phyloP scores from a whole-genome alignment of 192 early-diverging fungal genomes.

The Backusella tuberculispora region DNA sequence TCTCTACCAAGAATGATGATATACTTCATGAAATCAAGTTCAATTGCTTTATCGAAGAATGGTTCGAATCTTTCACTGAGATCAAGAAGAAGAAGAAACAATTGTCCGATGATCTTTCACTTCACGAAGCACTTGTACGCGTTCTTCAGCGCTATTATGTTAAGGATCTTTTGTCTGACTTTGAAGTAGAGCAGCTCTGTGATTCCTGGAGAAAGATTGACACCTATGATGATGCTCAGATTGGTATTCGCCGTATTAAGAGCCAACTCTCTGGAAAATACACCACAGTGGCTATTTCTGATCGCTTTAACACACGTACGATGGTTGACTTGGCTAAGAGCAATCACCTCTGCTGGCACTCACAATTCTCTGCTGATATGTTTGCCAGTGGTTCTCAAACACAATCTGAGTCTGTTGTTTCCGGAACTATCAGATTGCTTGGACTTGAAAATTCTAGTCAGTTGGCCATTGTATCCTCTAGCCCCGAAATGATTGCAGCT shows the following conservation, averaged over 20 bases:
- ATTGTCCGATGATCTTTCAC: constrained; percentile 6
- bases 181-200: constrained; percentile 20
- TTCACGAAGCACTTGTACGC: constrained; percentile 17
- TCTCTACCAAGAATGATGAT: constrained; percentile 10
- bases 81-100: constrained; percentile 9
- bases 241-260: constrained; percentile 25
- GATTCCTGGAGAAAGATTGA: constrained; percentile 17
- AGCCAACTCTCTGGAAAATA: constrained; percentile 16
- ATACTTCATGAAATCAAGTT: constrained; percentile 1
- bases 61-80: constrained; percentile 22
- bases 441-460: constrained; percentile 21
- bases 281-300: constrained; percentile 30
- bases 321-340: constrained; percentile 28
- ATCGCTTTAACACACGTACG: constrained; percentile 21
- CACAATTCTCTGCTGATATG: constrained; percentile 32
- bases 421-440: constrained; percentile 11
- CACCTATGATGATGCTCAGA: constrained; percentile 23
- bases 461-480: constrained; percentile 30
- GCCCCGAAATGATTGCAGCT: constrained; percentile 10
- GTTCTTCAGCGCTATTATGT: constrained; percentile 15
- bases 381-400: background rate
- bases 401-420: background rate
- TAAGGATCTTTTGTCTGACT: background rate
- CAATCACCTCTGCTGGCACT: constrained; percentile 33
- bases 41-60: constrained; percentile 18